phyloP scores from a whole-genome alignment of 2,329 filamentous ascomycete species.

The Ambrosiella beaveri region DNA sequence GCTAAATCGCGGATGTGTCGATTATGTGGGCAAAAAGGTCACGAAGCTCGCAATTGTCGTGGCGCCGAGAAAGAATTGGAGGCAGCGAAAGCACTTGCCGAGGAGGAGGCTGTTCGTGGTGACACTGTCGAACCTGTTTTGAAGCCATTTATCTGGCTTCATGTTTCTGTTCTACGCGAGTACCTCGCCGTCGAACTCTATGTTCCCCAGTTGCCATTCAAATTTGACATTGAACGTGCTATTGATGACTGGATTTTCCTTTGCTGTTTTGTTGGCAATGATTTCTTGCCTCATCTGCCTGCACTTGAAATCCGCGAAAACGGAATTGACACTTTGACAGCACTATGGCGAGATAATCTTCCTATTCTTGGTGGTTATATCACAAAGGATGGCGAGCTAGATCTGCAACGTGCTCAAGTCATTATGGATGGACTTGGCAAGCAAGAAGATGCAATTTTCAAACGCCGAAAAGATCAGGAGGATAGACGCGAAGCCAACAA shows the following conservation, averaged over 20 bases:
- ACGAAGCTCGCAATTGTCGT: slow-evolving; percentile 71
- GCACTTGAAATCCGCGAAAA: slow-evolving; percentile 94
- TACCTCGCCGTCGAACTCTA: slow-evolving; percentile 83
- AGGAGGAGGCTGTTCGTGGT: slow-evolving; percentile 18
- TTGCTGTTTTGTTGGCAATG: slow-evolving; percentile 97
- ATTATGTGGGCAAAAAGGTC: slow-evolving; percentile 81
- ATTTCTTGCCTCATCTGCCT: slow-evolving; percentile 94
- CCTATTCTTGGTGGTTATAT: slow-evolving; percentile 87
- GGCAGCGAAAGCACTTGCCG: slow-evolving; percentile 11
- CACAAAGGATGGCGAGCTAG: slow-evolving; percentile 84
- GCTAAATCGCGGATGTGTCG: slow-evolving; percentile 67
- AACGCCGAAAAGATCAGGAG: slow-evolving; percentile 68
- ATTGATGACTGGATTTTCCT: slow-evolving; percentile 98
- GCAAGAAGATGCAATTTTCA: slow-evolving; percentile 88
- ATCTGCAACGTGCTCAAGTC: slow-evolving; percentile 69
- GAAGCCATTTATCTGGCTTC: slow-evolving; percentile 97
- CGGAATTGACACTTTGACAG: slow-evolving; percentile 86
- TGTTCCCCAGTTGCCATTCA: slow-evolving; percentile 66
- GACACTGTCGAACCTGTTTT: slow-evolving; percentile 26
- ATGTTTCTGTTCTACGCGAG: slow-evolving; percentile 79
- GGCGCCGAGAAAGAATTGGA: slow-evolving; percentile 65
- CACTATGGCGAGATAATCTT: slow-evolving; percentile 92
- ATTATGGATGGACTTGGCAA: slow-evolving; percentile 79
- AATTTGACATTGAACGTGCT: slow-evolving; percentile 82
- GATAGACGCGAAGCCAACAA: slow-evolving; percentile 65